phyloP scores from a whole-genome alignment of 768 basidiomycete species.

The Suillus weaverae region DNA sequence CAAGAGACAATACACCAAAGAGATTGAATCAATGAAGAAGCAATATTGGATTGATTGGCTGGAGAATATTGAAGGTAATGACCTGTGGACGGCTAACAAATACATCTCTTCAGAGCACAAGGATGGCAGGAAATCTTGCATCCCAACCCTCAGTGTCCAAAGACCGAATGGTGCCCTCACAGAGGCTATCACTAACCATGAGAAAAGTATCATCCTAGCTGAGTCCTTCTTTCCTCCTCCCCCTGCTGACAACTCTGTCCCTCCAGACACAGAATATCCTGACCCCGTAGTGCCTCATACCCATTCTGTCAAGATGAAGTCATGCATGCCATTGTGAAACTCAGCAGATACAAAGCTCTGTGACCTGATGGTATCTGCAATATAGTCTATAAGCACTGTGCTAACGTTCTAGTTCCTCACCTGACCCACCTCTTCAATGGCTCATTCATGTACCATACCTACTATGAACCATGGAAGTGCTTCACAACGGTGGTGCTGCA shows the following conservation, averaged over 20 bases:
- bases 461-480: no score
- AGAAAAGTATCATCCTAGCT: conserved; percentile 20
- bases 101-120: conserved; percentile 4
- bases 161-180: neutral
- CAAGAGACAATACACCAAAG: conserved; percentile 14
- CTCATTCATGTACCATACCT: no score
- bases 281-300: neutral
- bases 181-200: conserved; percentile 14
- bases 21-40: conserved; percentile 12
- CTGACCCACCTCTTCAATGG: no score
- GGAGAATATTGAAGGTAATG: conserved; percentile 11
- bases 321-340: no score
- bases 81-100: conserved; percentile 20
- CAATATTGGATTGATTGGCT: conserved; percentile 7
- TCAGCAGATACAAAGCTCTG: no score
- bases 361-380: no score
- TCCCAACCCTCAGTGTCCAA: conserved; percentile 5
- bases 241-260: neutral
- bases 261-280: conserved; percentile 9
- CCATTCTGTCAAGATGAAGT: no score
- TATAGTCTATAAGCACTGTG: no score
- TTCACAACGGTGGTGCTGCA: no score
- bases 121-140: conserved; percentile 3
- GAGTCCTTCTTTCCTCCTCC: conserved; percentile 27
- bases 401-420: no score